A percentile compares a stretch with the other conserved stretches of the same genome.
Conservation (phyloP, 2,329 filamentous ascomycete genomes). For the Microdochium nivale region DNA sequence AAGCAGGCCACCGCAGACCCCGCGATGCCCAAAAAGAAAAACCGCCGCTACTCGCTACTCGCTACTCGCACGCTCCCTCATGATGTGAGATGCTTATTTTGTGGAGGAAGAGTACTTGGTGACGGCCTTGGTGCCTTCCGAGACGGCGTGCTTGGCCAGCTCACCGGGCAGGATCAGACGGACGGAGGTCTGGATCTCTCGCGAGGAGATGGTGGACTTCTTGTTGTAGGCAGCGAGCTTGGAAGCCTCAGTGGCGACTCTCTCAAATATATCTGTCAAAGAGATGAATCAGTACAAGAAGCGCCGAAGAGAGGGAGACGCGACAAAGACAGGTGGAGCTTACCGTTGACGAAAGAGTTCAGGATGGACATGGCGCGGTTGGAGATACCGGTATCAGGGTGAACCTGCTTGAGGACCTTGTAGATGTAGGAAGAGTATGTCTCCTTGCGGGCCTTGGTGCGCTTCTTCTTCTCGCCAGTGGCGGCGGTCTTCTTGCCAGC, state of each 20-base stretch:
- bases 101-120: slow-evolving; percentile 99
- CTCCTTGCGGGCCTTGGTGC: slow-evolving; percentile 99
- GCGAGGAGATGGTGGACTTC: slow-evolving; percentile 99
- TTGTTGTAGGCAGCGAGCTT: slow-evolving; percentile 99
- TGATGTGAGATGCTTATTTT: slow-evolving; percentile 63
- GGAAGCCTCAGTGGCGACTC: slow-evolving; percentile 94
- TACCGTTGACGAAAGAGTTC: slow-evolving; percentile 99
- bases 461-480: slow-evolving; percentile 99
- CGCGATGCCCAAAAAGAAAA: slow-evolving; percentile 46
- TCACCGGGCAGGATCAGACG: slow-evolving; percentile 96
- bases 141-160: slow-evolving; percentile 98
- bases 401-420: slow-evolving; percentile 99
- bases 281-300: slow-evolving; percentile 12
- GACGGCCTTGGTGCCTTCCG: slow-evolving; percentile 98
- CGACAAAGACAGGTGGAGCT: slow-evolving; percentile 18
- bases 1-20: slow-evolving; percentile 46
- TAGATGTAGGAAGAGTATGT: slow-evolving; percentile 99
- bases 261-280: slow-evolving; percentile 90
- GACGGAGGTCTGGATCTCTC: slow-evolving; percentile 99
- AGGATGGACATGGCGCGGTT: slow-evolving; percentile 99
- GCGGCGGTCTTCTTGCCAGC: slow-evolving; percentile 99
- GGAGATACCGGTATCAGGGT: slow-evolving; percentile 99
- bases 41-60: slow-evolving; percentile 33
- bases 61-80: not conserved
- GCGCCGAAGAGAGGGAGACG: not conserved